These are phyloP conservation scores for Microcyclosporella mali DNA, from an alignment of 2,329 filamentous ascomycete genomes.

Conservation along the genomic window DNA sequence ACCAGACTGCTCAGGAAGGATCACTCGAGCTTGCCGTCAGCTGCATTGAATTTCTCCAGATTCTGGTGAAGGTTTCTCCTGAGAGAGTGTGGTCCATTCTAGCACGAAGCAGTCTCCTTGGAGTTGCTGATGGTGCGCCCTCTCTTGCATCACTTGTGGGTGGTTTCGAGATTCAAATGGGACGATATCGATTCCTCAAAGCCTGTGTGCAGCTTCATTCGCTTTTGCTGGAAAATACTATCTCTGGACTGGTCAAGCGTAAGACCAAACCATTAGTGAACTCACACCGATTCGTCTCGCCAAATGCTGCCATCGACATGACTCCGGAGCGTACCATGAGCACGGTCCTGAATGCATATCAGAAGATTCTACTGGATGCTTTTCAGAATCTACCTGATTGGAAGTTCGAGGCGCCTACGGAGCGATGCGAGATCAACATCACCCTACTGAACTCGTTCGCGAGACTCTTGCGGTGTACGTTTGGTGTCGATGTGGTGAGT, in stretches of 20 bases:
- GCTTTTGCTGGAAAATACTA: conserved; percentile 67
- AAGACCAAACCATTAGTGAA: conserved; percentile 44
- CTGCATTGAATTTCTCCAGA: conserved; percentile 73
- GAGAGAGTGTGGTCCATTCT: conserved; percentile 87
- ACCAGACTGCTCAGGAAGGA: conserved; percentile 55
- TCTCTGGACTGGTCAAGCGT: conserved; percentile 61
- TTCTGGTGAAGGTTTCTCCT: conserved; percentile 65
- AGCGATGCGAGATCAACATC: conserved; percentile 63
- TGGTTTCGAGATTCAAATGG: conserved; percentile 70
- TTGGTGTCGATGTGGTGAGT: conserved; percentile 62
- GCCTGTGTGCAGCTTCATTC: conserved; percentile 69
- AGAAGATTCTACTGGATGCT: conserved; percentile 70
- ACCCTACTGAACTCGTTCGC: conserved; percentile 65
- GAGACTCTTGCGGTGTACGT: conserved; percentile 64
- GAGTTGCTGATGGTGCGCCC: conserved; percentile 67
- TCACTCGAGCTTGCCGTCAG: conserved; percentile 63
- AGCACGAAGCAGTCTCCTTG: conserved; percentile 71
- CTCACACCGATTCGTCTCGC: conserved; percentile 38
- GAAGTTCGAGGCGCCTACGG: conserved; percentile 66
- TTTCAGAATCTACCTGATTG: conserved; percentile 82
- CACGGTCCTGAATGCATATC: conserved; percentile 64
- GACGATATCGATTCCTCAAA: conserved; percentile 70
- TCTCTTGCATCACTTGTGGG: conserved; percentile 72
- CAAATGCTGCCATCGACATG: conserved; percentile 54
- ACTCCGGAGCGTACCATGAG: conserved; percentile 73